Evolutionary conservation across 257 asterid genomes (phyloP).

Genomic region (Ocimum tenuiflorum): DNA sequence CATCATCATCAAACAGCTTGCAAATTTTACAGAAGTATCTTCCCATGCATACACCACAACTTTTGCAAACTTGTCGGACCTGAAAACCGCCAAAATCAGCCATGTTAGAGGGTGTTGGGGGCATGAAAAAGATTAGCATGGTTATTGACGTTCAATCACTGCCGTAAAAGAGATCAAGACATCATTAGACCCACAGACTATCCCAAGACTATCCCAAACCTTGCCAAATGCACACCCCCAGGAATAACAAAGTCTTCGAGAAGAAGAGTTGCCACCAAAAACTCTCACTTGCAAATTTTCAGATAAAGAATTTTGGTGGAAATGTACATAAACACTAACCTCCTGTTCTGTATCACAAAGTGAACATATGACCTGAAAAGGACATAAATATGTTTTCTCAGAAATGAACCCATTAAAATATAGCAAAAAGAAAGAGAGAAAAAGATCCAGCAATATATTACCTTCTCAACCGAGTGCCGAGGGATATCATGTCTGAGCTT

Average conservation of each 20-base stretch:
- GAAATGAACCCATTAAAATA: background rate
- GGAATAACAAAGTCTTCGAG: background rate
- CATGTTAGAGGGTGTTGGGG: background rate
- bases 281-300: background rate
- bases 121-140: background rate
- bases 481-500: conserved; percentile 73
- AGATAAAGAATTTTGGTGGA: background rate
- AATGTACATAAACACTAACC: conserved; percentile 34
- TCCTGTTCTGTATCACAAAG: conserved; percentile 82
- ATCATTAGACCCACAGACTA: background rate
- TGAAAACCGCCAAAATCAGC: conserved; percentile 20
- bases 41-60: conserved; percentile 83
- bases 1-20: conserved; percentile 88
- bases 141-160: background rate
- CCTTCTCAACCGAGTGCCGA: conserved; percentile 70
- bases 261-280: background rate
- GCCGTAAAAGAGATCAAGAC: background rate
- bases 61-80: conserved; percentile 68
- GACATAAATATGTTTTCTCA: background rate
- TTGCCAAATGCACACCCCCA: background rate
- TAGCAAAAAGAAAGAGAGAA: background rate
- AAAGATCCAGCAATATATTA: conserved; percentile 8
- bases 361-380: conserved; percentile 67
- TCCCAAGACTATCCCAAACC: background rate
- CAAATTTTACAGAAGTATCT: conserved; percentile 68